Evolutionary conservation across 2,329 filamentous ascomycete genomes (phyloP).

Genomic region (Trichocomaceae sp.): DNA sequence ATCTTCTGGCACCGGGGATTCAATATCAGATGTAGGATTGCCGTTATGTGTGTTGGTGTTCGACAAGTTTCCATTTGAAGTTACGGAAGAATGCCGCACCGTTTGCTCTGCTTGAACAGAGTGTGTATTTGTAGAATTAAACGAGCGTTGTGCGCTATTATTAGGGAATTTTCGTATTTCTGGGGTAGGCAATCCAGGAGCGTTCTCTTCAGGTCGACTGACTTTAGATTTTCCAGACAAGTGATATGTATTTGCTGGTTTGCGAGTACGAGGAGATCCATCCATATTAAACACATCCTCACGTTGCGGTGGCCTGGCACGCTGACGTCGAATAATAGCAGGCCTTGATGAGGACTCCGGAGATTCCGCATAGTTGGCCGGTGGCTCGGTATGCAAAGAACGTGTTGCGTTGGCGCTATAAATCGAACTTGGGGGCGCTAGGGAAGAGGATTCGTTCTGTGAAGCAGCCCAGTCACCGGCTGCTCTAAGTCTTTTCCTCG

Average conservation of each 20-base stretch:
- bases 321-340: constrained; percentile 17
- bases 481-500: constrained; percentile 33
- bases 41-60: background rate
- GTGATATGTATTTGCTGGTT: background rate
- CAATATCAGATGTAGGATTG: constrained; percentile 5
- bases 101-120: constrained; percentile 10
- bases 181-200: background rate
- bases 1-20: constrained; percentile 15
- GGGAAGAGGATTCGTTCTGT: background rate
- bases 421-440: constrained; percentile 19
- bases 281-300: constrained; percentile 34
- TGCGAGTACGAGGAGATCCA: constrained; percentile 25
- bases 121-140: background rate
- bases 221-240: background rate
- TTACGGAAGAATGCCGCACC: background rate
- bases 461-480: background rate
- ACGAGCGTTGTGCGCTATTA: constrained; percentile 15
- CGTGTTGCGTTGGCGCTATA: constrained; percentile 14
- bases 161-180: constrained; percentile 7
- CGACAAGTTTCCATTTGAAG: background rate
- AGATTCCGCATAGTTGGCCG: constrained; percentile 14
- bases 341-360: constrained; percentile 14
- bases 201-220: background rate
- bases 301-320: constrained; percentile 20
- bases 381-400: constrained; percentile 15